phyloP scores from a whole-genome alignment of 495 filamentous ascomycete species.

The Penicillium argentinense region DNA sequence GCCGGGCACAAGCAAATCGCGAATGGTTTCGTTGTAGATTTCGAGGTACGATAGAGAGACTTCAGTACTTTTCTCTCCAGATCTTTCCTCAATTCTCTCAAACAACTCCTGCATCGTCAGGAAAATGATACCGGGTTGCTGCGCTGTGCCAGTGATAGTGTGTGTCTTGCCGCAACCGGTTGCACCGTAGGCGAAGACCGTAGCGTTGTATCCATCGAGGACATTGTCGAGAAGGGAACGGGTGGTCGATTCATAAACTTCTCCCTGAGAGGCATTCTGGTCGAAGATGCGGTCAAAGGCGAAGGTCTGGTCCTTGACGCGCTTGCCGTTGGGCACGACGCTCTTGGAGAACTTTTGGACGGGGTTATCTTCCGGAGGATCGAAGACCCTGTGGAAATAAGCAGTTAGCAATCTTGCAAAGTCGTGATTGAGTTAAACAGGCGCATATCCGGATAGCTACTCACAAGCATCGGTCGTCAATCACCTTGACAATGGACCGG shows the following conservation, averaged over 20 bases:
- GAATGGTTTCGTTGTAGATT: constrained; percentile 99
- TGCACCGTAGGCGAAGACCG: constrained; percentile 96
- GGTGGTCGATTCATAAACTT: constrained; percentile 96
- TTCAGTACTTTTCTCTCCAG: constrained; percentile 83
- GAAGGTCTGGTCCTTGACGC: constrained; percentile 97
- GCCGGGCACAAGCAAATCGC: constrained; percentile 85
- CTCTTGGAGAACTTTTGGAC: constrained; percentile 87
- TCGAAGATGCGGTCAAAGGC: constrained; percentile 97
- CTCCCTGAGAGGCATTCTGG: constrained; percentile 87
- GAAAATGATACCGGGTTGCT: constrained; percentile 97
- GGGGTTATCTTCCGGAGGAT: constrained; percentile 94
- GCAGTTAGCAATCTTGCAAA: background rate
- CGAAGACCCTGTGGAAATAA: constrained; percentile 72
- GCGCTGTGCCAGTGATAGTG: constrained; percentile 92
- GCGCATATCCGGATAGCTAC: constrained; percentile 31
- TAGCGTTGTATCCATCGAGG: constrained; percentile 97
- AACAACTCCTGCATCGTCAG: constrained; percentile 98
- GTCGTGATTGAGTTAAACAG: too few species aligned
- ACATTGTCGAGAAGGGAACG: constrained; percentile 88
- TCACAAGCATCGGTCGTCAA: constrained; percentile 95
- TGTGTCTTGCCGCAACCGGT: constrained; percentile 99
- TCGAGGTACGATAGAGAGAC: constrained; percentile 94
- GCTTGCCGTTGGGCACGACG: constrained; percentile 80
- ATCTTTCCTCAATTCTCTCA: constrained; percentile 85
- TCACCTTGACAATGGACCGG: constrained; percentile 87